These are phyloP conservation scores for Xylaria sp. DNA, from an alignment of 495 filamentous ascomycete species.

Conservation along the genomic window DNA sequence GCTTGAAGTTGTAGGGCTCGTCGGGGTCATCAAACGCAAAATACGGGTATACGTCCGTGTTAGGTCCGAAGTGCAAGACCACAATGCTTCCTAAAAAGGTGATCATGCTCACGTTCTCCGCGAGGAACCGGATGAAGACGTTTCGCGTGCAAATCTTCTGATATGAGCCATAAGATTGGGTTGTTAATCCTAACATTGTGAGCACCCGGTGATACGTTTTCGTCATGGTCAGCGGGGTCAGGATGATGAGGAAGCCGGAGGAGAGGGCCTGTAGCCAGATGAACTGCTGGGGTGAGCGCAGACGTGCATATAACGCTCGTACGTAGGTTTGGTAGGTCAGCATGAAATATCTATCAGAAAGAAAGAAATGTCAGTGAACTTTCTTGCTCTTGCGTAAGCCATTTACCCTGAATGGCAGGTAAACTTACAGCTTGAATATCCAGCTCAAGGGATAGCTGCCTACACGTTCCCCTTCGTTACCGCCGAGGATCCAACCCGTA, in stretches of 20 bases:
- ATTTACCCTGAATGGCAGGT: not conserved
- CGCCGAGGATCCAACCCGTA: constrained; percentile 68
- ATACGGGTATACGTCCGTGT: constrained; percentile 66
- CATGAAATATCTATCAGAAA: constrained; percentile 61
- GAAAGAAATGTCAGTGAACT: constrained; percentile 32
- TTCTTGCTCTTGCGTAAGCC: not conserved
- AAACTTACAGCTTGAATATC: constrained; percentile 65
- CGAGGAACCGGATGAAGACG: constrained; percentile 67
- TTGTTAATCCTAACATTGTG: constrained; percentile 54
- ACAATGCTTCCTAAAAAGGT: constrained; percentile 66
- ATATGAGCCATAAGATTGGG: constrained; percentile 62
- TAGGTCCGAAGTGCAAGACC: constrained; percentile 67
- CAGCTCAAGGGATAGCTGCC: constrained; percentile 69
- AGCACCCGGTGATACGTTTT: constrained; percentile 59
- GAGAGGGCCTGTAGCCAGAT: constrained; percentile 65
- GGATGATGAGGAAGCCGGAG: constrained; percentile 62
- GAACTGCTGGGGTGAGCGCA: constrained; percentile 66
- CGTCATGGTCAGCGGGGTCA: constrained; percentile 67
- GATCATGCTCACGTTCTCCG: constrained; percentile 71
- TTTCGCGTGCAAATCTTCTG: constrained; percentile 65
- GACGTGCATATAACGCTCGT: constrained; percentile 69
- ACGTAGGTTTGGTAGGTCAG: constrained; percentile 74
- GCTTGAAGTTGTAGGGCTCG: constrained; percentile 59
- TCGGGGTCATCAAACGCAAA: constrained; percentile 60
- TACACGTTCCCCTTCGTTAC: constrained; percentile 62